Evolutionary conservation across 495 filamentous ascomycete species (phyloP).

Genomic region (Tuber aestivum): DNA sequence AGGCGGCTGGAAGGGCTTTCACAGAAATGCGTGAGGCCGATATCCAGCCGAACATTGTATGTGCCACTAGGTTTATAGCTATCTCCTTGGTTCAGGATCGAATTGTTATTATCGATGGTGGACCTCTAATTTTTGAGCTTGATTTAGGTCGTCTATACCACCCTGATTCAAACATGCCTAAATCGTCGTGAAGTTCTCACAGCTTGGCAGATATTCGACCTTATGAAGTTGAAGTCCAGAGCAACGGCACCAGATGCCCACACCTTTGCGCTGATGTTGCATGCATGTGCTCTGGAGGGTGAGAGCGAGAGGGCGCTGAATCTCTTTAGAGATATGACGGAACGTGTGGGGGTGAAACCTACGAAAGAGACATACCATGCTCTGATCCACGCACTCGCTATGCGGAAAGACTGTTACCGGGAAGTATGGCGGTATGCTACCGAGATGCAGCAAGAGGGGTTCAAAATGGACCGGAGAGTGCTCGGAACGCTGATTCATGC

Average conservation of each 20-base stretch:
- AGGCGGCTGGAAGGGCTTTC: slow-evolving; percentile 31
- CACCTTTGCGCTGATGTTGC: slow-evolving; percentile 40
- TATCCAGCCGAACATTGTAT: slow-evolving; percentile 34
- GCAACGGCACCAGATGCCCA: slow-evolving; percentile 35
- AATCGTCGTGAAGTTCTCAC: slow-evolving; percentile 29
- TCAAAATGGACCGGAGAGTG: slow-evolving; percentile 20
- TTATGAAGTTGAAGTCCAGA: slow-evolving; percentile 41
- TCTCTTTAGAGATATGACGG: slow-evolving; percentile 41
- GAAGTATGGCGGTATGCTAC: slow-evolving; percentile 40
- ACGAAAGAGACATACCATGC: slow-evolving; percentile 32
- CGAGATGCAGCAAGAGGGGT: slow-evolving; percentile 33
- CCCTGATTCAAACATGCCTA: slow-evolving; percentile 40
- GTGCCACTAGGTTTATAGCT: not conserved
- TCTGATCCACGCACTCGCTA: slow-evolving; percentile 41
- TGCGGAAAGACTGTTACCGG: slow-evolving; percentile 38
- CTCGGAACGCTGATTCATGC: slow-evolving; percentile 39
- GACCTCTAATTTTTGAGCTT: not conserved
- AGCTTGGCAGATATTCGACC: slow-evolving; percentile 42
- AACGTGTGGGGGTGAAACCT: slow-evolving; percentile 23
- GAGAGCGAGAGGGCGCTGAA: slow-evolving; percentile 39
- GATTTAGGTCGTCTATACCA: slow-evolving; percentile 35
- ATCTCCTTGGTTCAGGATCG: not conserved
- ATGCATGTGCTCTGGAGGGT: slow-evolving; percentile 37
- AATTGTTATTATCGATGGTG: not conserved
- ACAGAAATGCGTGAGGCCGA: slow-evolving; percentile 35